These are phyloP conservation scores for Neurospora intermedia DNA, from an alignment of 495 filamentous ascomycete species.

Conservation along the genomic window DNA sequence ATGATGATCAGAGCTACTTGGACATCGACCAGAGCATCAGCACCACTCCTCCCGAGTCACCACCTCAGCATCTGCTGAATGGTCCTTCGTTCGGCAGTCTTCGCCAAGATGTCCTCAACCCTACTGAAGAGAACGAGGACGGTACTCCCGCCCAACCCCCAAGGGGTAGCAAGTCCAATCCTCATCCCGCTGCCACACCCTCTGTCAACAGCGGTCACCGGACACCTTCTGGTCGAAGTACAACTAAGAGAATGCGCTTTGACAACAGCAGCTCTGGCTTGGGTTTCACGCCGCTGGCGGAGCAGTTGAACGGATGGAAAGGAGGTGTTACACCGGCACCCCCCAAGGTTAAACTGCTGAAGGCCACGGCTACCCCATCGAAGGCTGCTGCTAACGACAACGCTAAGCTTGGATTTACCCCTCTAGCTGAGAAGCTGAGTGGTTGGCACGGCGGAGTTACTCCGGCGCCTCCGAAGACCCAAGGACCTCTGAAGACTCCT, in stretches of 20 bases:
- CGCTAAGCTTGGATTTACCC: background rate
- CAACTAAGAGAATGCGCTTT: slow-evolving; percentile 10
- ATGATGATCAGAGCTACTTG: background rate
- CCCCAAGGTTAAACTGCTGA: background rate
- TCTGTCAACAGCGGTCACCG: background rate
- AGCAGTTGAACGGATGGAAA: slow-evolving; percentile 1
- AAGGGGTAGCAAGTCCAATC: background rate
- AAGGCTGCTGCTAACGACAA: background rate
- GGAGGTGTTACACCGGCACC: slow-evolving; percentile 1
- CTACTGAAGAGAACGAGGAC: background rate
- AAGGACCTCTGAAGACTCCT: background rate
- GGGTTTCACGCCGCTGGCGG: background rate
- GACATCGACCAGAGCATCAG: background rate
- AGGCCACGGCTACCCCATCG: background rate
- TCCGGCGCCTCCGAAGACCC: background rate
- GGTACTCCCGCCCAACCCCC: background rate
- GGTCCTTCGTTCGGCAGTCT: background rate
- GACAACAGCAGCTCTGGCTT: background rate
- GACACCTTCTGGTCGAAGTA: slow-evolving; percentile 11
- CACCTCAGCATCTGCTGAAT: background rate
- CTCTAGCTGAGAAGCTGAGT: background rate
- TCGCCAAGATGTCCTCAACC: background rate
- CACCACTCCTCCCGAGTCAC: background rate
- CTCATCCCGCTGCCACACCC: background rate
- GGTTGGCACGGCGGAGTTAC: background rate